Evolutionary conservation across 768 basidiomycete genomes (phyloP), one percentile per base, ranked within the genome.

Genomic region (Pisolithus sp.): DNA sequence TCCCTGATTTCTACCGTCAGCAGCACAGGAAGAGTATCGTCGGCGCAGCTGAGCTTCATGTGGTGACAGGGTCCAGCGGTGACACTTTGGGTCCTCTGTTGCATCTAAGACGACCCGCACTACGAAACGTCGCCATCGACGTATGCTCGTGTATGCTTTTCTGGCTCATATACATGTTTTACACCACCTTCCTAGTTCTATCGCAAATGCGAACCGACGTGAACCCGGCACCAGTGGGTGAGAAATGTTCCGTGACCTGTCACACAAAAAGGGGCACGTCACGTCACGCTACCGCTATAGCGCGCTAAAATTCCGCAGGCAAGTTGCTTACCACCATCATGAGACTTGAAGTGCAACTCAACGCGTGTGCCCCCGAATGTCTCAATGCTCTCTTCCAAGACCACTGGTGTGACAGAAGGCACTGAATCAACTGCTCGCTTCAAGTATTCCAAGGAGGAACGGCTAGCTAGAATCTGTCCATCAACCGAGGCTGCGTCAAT

Each of bases 241-340:
- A 31, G 31, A 36, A n/a, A 23, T 42, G 20, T 34, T 28, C 26
- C n/a, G 42, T 31, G 8, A 39, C 23, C 24, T 48, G 51, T 46
- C 45, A 15, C 46, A 37, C 9, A 52, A 53, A 55, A 53, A 53
- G 51, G 54, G 54, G 51, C 15, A 23, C 31, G 43, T 51, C 50
- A 51, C 36, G 24, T 54, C 50, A 54, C 46, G 46, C 37, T 12
- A 34, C n/a, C 24, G 51, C n/a, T 24, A 43, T 42, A 1, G 18
- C 23, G 21, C 23, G 26, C 26, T 17, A 31, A 48, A 46, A 51
- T 46, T 37, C 46, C 23, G 28, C 42, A 54, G 54, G 54, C 54
- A 37, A 55, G 54, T 55, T 28, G 24, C 38, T 48, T 36, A 53
- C 48, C 40, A 44, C 51, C 54, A 48, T 47, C 54, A 55, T 55